These are phyloP conservation scores for Citrus hindsii DNA, from an alignment of 345 rosid genomes.

Conservation along the genomic window DNA sequence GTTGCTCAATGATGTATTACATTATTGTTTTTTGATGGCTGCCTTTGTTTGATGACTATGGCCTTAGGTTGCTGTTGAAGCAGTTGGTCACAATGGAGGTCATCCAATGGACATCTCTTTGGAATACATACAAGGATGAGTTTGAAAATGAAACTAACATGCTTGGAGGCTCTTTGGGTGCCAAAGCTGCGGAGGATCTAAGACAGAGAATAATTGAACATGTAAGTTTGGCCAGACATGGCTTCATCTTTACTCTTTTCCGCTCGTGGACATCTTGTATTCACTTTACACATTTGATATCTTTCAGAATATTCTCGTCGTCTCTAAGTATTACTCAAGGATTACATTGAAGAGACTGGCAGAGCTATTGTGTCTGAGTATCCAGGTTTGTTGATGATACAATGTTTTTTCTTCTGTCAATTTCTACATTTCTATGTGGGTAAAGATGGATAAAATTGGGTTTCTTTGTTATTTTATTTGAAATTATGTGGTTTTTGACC, in stretches of 20 bases:
- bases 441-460: neutral
- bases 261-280: neutral
- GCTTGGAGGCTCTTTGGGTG: constrained; percentile 87
- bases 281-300: constrained; percentile 2
- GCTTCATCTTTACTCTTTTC: neutral
- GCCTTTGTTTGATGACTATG: constrained; percentile 5
- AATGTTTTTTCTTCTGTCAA: neutral
- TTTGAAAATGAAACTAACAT: constrained; percentile 79
- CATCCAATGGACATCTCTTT: constrained; percentile 91
- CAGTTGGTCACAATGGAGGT: constrained; percentile 98
- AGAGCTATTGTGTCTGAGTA: constrained; percentile 78
- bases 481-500: neutral
- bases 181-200: constrained; percentile 94
- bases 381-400: constrained; percentile 44
- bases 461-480: neutral
- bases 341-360: constrained; percentile 88
- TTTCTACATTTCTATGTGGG: neutral
- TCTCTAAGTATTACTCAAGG: constrained; percentile 90
- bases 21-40: neutral
- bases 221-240: constrained; percentile 33
- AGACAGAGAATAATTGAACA: constrained; percentile 93
- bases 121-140: constrained; percentile 79
- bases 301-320: constrained; percentile 94
- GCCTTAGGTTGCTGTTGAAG: constrained; percentile 66
- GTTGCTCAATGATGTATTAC: neutral